Conservation (phyloP, 73 alveolate genomes). For the Stentor roeselii region DNA sequence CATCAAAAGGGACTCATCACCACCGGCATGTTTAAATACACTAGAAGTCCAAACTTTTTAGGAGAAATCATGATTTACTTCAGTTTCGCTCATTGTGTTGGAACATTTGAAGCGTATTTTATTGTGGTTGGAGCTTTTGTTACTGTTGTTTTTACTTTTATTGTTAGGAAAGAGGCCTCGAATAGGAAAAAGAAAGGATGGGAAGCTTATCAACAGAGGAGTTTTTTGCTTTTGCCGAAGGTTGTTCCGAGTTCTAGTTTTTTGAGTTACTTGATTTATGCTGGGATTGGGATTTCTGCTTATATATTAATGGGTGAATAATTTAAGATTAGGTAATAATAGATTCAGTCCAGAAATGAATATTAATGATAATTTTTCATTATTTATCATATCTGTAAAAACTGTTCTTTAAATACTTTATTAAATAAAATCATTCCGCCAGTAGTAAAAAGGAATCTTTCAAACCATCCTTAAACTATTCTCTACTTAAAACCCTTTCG, state of each 20-base stretch:
- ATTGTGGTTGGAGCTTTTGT: conserved; percentile 68
- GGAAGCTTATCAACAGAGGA: conserved; percentile 61
- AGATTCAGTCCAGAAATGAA: too few species aligned
- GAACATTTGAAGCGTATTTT: conserved; percentile 59
- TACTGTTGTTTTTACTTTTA: conserved; percentile 67
- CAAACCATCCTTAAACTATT: too few species aligned
- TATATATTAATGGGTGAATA: too few species aligned
- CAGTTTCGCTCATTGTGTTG: conserved; percentile 71
- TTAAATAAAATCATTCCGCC: too few species aligned
- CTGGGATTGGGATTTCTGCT: too few species aligned
- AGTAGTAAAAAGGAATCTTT: too few species aligned
- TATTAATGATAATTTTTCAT: too few species aligned
- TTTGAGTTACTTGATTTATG: too few species aligned
- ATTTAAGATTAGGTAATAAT: too few species aligned
- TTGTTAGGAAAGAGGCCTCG: conserved; percentile 74
- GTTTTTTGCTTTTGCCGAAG: conserved; percentile 21
- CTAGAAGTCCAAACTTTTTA: conserved; percentile 90
- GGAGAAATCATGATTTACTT: conserved; percentile 91
- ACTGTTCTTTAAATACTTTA: too few species aligned
- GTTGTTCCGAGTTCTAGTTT: background rate
- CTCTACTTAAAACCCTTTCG: too few species aligned
- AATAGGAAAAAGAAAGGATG: conserved; percentile 82
- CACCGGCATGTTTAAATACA: conserved; percentile 72
- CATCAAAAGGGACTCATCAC: conserved; percentile 76
- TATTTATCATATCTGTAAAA: too few species aligned